Evolutionary conservation across 208 protist species (phyloP), one percentile per base, ranked within the genome.

Genomic region (Crithidia mellificae): DNA sequence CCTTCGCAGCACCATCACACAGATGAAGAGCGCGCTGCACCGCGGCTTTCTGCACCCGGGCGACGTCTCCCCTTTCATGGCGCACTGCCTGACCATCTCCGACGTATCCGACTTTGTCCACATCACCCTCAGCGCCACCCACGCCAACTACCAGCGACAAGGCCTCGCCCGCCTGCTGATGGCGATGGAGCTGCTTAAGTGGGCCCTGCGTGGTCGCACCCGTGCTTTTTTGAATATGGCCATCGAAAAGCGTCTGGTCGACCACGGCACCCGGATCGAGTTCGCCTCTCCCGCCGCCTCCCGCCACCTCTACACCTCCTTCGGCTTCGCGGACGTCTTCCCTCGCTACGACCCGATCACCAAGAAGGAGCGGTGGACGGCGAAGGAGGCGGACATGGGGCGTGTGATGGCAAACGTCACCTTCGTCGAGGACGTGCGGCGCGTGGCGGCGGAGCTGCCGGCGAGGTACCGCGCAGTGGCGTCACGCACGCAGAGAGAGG

Each of bases 201-300:
- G 89, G 89, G 81, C 77, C 14, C 75, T 92, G 30, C 84, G 89
- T 12, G 89, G 89, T n/a, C 86, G 89, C 32, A 75, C 72, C 6
- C 78, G 84, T 2, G 79, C 83, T 14, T 92, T 87, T 51, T 61
- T 94, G 41, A 94, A 94, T 59, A 94, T 94, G 89, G 89, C 89
- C 15, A 74, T 94, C 20, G 86, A 94, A 47, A 94, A 94, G 70
- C 65, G 51, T n/a, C 58, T 92, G 20, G 89, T 91, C 6, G 78
- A 91, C 55, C 68, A 59, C 39, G 84, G 77, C n/a, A 77, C 74
- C 43, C 75, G 78, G 0, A 65, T 94, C 55, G 82, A 90, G 74
- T 89, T 76, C 57, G 78, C 81, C 22, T 77, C 86, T 9, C 80
- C 89, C 3, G 61, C 56, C 3, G 83, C 89, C 2, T 92, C 85